Base-by-base conservation (phyloP, 331 rosid genomes). In the Quercus lobata region DNA sequence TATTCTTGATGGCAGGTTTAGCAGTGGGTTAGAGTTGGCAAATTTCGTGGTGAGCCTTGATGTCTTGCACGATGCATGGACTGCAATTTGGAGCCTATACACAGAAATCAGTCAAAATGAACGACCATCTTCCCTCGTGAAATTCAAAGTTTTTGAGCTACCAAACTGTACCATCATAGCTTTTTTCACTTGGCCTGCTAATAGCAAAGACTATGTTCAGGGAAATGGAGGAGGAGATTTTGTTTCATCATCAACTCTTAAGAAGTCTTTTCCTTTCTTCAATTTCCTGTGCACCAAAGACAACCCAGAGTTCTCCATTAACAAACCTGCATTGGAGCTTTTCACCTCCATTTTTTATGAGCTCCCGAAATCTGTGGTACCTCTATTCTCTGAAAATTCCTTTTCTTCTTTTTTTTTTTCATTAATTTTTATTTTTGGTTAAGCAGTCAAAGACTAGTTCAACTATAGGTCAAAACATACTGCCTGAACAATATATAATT, bases 291-390 rank as follows among this genome's bases (percentile, higher is more conserved):
- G 81, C 58, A 8, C 82, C 22, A 76, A 79, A 54, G 30, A 0
- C 1, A 75, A 22, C 55, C 46, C 61, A 21, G 1, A 1, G 62
- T 86, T 87, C 79, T 77, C 70, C 68, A 58, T 92, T 30, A 87
- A 89, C 76, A 19, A 1, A 2, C 73, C 77, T 9, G 78, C 75
- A 1, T 22, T 78, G 77, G 10, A 62, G 0, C 88, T 89, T 78
- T 88, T 91, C 12, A 1, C 0, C 12, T 30, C 69, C 0, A 53
- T 61, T 52, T 30, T 0, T 5, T 7, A 7, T 0, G 24, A 0
- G n/a, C 90, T 89, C 18, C 44, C 44, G 74, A 86, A 78, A 15
- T 72, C 55, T 4, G 32, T 75, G 88, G 90, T 86, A 80, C 35
- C 15, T 4, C 21, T 22, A 73, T 71, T 6, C 11, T 52, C 65